phyloP scores from a whole-genome alignment of 176 grass and related monocot genomes.

The Metroxylon sagu region DNA sequence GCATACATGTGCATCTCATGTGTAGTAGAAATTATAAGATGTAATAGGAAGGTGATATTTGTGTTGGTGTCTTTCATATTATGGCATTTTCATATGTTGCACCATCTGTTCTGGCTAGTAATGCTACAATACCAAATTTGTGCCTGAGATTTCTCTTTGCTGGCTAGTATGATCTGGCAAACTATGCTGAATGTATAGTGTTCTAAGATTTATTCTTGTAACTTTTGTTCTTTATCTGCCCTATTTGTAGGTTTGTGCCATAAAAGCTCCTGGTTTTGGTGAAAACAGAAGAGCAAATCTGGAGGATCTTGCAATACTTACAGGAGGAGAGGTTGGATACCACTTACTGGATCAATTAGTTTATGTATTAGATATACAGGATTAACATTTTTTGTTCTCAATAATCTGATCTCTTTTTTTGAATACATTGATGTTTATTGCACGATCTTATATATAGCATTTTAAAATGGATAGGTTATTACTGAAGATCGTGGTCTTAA shows the following conservation, averaged over 20 bases:
- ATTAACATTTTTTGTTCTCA: slow-evolving; percentile 13
- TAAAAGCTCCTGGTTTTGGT: slow-evolving; percentile 97
- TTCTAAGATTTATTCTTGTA: neutral
- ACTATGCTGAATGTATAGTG: neutral
- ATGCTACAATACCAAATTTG: no score
- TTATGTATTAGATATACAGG: neutral
- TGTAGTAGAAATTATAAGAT: no score
- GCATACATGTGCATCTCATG: no score
- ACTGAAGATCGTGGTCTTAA: slow-evolving; percentile 65
- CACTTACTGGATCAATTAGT: slow-evolving; percentile 13
- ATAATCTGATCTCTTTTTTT: neutral
- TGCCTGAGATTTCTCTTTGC: no score
- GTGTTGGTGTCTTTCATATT: no score
- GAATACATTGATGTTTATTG: neutral
- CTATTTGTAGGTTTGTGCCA: slow-evolving; percentile 68
- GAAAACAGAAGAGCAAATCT: slow-evolving; percentile 84
- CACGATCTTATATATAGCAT: slow-evolving; percentile 21
- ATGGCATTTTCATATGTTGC: no score
- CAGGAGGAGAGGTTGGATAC: slow-evolving; percentile 65
- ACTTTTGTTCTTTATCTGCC: neutral
- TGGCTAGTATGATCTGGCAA: no score
- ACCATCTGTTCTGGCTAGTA: no score
- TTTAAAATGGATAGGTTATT: slow-evolving; percentile 50
- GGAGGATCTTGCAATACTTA: slow-evolving; percentile 84
- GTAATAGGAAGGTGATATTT: no score